Evolutionary conservation across 371 early-diverging fungal species (phyloP).

Genomic region (Furculomyces boomerangus): DNA sequence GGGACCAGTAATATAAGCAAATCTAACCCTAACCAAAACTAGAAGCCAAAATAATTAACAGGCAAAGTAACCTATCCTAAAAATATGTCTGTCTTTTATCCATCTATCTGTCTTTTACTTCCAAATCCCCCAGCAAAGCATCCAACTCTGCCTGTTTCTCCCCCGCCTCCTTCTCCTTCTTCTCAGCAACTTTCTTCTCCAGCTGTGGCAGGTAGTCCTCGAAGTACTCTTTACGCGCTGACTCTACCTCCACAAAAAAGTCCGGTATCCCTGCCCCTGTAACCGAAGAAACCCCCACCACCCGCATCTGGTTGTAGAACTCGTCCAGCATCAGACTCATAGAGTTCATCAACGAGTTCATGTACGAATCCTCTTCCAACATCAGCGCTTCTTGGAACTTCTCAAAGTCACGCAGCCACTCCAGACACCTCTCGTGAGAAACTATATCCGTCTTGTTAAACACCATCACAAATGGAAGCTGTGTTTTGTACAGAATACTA

Average conservation of each 20-base stretch:
- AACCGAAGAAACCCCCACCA: conserved; percentile 81
- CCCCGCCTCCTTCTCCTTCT: conserved; percentile 25
- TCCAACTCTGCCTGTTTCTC: conserved; percentile 28
- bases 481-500: conserved; percentile 87
- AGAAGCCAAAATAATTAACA: too few relatives aligned
- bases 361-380: conserved; percentile 52
- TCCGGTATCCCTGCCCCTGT: conserved; percentile 91
- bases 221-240: conserved; percentile 65
- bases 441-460: conserved; percentile 97
- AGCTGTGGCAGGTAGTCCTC: conserved; percentile 66
- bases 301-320: conserved; percentile 81
- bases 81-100: too few relatives aligned
- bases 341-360: conserved; percentile 81
- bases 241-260: conserved; percentile 70
- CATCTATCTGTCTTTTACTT: too few relatives aligned
- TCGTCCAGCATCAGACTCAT: conserved; percentile 97
- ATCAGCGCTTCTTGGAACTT: conserved; percentile 73
- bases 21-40: too few relatives aligned
- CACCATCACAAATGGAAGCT: conserved; percentile 82
- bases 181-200: conserved; percentile 42
- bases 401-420: conserved; percentile 97
- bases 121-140: too few relatives aligned
- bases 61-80: too few relatives aligned
- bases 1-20: too few relatives aligned
- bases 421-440: conserved; percentile 66